These are phyloP conservation scores for Verticillium nubilum DNA, from an alignment of 2,329 filamentous ascomycete genomes.

Conservation along the genomic window DNA sequence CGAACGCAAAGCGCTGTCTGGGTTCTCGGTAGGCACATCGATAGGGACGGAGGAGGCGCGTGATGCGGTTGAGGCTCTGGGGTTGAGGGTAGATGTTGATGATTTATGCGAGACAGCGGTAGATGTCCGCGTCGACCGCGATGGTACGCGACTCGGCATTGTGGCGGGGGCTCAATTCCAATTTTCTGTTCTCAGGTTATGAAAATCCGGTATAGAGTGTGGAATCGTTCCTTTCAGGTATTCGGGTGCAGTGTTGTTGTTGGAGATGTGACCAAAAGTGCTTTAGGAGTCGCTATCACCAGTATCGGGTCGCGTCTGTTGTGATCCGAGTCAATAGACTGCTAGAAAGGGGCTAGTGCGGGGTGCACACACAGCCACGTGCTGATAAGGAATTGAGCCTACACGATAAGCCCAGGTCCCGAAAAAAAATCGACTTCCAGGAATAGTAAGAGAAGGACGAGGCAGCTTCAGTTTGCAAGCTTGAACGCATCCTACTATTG, in stretches of 20 bases:
- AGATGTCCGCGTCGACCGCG: constrained; percentile 40
- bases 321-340: constrained; percentile 14
- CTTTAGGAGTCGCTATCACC: neutral
- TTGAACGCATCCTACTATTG: neutral
- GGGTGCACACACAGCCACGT: constrained; percentile 8
- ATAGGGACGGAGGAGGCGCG: constrained; percentile 37
- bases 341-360: constrained; percentile 11
- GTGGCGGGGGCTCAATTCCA: too few species aligned
- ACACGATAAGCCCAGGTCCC: neutral
- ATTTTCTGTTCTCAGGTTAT: too few species aligned
- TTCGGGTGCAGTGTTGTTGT: neutral
- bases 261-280: neutral
- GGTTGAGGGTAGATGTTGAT: constrained; percentile 27
- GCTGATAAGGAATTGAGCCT: constrained; percentile 6
- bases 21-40: constrained; percentile 65
- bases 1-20: constrained; percentile 63
- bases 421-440: constrained; percentile 7
- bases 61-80: constrained; percentile 40
- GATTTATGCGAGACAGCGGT: constrained; percentile 33
- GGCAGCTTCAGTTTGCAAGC: neutral
- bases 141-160: constrained; percentile 47
- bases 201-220: too few species aligned
- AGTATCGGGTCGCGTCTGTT: constrained; percentile 9
- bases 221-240: too few species aligned
- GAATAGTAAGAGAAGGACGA: neutral